Evolutionary conservation across 2,329 filamentous ascomycete species (phyloP).

Genomic region (Ophiocordyceps robertsii): DNA sequence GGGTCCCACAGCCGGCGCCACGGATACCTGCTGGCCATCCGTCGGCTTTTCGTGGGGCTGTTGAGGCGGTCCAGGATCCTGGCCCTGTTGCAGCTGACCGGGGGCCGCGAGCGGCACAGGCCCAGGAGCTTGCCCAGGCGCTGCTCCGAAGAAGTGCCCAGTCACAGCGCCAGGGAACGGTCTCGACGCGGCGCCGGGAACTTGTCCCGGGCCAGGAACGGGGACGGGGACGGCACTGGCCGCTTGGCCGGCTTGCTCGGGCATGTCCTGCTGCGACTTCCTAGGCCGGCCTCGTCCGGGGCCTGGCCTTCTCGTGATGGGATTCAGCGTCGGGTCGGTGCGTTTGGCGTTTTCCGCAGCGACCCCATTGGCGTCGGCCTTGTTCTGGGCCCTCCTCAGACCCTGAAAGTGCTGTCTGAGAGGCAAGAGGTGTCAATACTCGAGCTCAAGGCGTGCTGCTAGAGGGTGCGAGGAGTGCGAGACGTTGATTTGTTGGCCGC

Average conservation of each 20-base stretch:
- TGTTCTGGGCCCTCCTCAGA: slow-evolving; percentile 40
- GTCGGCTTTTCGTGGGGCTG: not conserved
- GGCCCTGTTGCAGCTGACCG: not conserved
- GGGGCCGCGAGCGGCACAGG: not conserved
- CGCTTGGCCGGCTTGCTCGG: slow-evolving; percentile 1
- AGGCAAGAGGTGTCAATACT: not conserved
- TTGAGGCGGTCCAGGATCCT: not conserved
- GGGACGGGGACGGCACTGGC: slow-evolving; percentile 1
- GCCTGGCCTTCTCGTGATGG: slow-evolving; percentile 46
- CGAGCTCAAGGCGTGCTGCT: not conserved
- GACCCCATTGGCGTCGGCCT: slow-evolving; percentile 28
- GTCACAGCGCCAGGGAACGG: not conserved
- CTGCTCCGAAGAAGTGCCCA: not conserved
- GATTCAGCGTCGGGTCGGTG: slow-evolving; percentile 39
- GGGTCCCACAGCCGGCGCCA: not conserved
- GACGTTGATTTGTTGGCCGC: no score
- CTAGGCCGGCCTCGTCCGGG: slow-evolving; percentile 41
- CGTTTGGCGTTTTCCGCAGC: slow-evolving; percentile 21
- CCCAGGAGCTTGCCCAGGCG: not conserved
- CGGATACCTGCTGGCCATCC: not conserved
- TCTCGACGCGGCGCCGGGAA: no score
- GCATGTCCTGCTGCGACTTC: slow-evolving; percentile 23
- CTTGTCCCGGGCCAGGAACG: not conserved
- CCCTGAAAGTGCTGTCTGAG: slow-evolving; percentile 49
- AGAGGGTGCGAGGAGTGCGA: not conserved